Conservation (phyloP, 306 rosid genomes). For the Sindora glabra region DNA sequence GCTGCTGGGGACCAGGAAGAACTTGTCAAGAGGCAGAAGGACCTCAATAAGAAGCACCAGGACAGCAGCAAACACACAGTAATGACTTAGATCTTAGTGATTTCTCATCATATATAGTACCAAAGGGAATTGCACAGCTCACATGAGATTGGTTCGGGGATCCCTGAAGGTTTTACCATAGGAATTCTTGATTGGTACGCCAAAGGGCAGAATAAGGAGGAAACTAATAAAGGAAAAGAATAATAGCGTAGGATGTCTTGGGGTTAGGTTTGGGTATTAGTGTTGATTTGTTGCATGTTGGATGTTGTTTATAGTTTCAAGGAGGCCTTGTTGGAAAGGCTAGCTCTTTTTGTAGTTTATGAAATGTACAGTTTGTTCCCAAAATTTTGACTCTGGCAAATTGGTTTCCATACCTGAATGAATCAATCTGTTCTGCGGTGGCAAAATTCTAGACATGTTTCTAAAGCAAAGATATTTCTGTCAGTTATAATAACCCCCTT, state of each 20-base stretch:
- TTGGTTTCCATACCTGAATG: not conserved
- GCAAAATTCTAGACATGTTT: too few relatives aligned
- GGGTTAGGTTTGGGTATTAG: conserved; percentile 21
- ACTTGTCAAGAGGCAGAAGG: conserved; percentile 40
- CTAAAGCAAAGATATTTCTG: too few relatives aligned
- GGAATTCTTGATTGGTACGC: conserved; percentile 9
- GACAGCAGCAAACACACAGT: conserved; percentile 56
- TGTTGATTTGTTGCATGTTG: conserved; percentile 20
- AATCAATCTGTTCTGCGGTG: too few relatives aligned
- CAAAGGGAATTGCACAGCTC: conserved; percentile 1
- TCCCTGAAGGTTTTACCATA: not conserved
- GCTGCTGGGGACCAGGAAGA: conserved; percentile 31
- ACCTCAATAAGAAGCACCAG: conserved; percentile 30
- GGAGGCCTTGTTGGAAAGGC: not conserved
- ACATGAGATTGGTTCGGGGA: conserved; percentile 2
- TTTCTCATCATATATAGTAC: conserved; percentile 5
- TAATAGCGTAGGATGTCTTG: conserved; percentile 9
- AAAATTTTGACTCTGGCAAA: conserved; percentile 33
- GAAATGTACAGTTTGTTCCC: conserved; percentile 53
- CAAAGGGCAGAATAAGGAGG: conserved; percentile 26
- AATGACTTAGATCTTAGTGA: conserved; percentile 33
- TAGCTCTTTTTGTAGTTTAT: conserved; percentile 24
- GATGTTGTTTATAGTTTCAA: conserved; percentile 15
- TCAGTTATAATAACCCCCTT: too few relatives aligned
- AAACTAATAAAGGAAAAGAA: conserved; percentile 24